These are phyloP conservation scores for Endotrypanum monterogeii DNA, from an alignment of 208 protist species.

Conservation along the genomic window DNA sequence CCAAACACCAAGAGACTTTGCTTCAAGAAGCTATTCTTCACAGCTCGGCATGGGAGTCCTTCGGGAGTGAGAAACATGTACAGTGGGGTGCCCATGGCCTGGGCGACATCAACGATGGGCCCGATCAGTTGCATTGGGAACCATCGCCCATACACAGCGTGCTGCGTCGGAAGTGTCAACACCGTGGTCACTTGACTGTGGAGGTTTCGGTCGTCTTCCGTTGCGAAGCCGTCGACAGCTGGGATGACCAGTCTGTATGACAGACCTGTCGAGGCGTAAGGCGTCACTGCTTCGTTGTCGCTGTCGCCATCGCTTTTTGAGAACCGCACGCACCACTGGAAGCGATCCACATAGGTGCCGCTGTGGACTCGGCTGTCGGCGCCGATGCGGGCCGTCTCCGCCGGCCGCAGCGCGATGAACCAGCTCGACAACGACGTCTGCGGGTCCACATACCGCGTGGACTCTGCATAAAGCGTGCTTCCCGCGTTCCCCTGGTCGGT, in stretches of 20 bases:
- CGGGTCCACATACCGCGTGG: slow-evolving; percentile 60
- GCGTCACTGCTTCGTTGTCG: slow-evolving; percentile 9
- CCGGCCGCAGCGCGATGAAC: slow-evolving; percentile 55
- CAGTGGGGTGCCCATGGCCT: slow-evolving; percentile 52
- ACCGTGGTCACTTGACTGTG: slow-evolving; percentile 22
- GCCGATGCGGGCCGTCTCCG: slow-evolving; percentile 55
- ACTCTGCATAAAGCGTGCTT: slow-evolving; percentile 22
- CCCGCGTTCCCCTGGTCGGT: no score
- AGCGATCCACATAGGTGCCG: slow-evolving; percentile 38
- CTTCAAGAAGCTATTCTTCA: slow-evolving; percentile 50
- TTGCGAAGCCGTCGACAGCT: slow-evolving; percentile 44
- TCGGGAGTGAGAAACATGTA: slow-evolving; percentile 68
- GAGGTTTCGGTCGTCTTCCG: slow-evolving; percentile 10
- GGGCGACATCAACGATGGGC: slow-evolving; percentile 50
- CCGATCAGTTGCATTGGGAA: slow-evolving; percentile 56
- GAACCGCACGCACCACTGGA: slow-evolving; percentile 76
- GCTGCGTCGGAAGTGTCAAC: slow-evolving; percentile 43
- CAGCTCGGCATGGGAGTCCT: slow-evolving; percentile 37
- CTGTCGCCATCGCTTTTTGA: slow-evolving; percentile 16
- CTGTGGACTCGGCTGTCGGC: slow-evolving; percentile 22
- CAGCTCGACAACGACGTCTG: slow-evolving; percentile 62
- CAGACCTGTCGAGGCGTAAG: slow-evolving; percentile 57
- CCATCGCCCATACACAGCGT: slow-evolving; percentile 55
- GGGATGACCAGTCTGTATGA: slow-evolving; percentile 65
- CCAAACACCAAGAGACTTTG: slow-evolving; percentile 30